Evolutionary conservation across 225 moss, liverwort and hornwort genomes (phyloP).

Genomic region (Asterella californica): DNA sequence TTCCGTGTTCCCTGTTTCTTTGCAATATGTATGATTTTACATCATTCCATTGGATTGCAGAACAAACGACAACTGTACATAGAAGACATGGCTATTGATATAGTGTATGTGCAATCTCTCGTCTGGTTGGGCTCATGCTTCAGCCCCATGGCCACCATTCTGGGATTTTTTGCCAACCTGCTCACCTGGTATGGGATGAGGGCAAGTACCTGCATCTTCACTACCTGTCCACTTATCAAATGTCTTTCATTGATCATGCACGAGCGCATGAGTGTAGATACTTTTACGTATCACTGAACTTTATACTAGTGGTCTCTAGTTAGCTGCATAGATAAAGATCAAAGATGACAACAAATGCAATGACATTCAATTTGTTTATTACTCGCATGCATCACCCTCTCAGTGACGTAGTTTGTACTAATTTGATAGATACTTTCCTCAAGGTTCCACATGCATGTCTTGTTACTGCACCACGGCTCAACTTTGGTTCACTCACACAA

Average conservation of each 20-base stretch:
- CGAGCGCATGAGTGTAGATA: background rate
- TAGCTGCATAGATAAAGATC: background rate
- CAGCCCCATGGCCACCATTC: slow-evolving; percentile 55
- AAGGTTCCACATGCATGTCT: no score
- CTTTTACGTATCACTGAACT: background rate
- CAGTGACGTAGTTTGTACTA: no score
- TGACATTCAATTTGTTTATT: no score
- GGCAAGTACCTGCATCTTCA: slow-evolving; percentile 38
- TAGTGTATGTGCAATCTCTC: slow-evolving; percentile 77
- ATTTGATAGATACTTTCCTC: no score
- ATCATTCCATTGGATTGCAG: slow-evolving; percentile 28
- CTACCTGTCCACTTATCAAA: background rate
- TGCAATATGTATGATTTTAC: background rate
- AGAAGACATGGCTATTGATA: slow-evolving; percentile 71
- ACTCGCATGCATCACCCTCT: no score
- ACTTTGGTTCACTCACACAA: no score
- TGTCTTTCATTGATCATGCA: no score
- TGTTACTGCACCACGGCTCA: no score
- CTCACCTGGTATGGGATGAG: slow-evolving; percentile 70
- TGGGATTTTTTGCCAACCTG: slow-evolving; percentile 60
- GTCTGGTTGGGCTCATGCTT: slow-evolving; percentile 72
- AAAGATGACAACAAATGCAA: no score
- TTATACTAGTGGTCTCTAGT: background rate
- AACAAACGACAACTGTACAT: slow-evolving; percentile 58
- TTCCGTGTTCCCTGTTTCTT: background rate